Evolutionary conservation across 495 filamentous ascomycete genomes (phyloP).

Genomic region (Durotheca rogersii): DNA sequence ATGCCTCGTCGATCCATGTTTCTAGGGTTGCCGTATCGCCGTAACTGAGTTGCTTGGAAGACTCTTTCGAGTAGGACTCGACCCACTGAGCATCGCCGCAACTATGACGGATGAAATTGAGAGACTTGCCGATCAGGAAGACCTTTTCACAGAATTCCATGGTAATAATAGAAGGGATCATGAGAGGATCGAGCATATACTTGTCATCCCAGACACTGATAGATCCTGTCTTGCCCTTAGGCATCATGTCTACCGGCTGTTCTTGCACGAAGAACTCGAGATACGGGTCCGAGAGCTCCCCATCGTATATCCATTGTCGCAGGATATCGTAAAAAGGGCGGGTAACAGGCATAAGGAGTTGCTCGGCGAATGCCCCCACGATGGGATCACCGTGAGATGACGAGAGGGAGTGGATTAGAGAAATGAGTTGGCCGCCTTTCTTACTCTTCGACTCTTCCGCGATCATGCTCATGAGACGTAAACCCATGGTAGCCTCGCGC

Average conservation of each 20-base stretch:
- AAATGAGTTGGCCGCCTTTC: slow-evolving; percentile 92
- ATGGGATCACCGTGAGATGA: slow-evolving; percentile 94
- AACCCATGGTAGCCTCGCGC: slow-evolving; percentile 91
- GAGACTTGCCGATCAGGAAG: slow-evolving; percentile 93
- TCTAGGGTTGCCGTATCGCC: slow-evolving; percentile 92
- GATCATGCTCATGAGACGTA: slow-evolving; percentile 91
- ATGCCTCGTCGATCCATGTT: slow-evolving; percentile 91
- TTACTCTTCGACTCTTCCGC: slow-evolving; percentile 83
- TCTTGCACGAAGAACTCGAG: slow-evolving; percentile 94
- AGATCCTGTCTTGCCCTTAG: slow-evolving; percentile 59
- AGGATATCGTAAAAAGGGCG: slow-evolving; percentile 96
- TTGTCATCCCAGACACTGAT: slow-evolving; percentile 98
- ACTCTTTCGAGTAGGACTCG: slow-evolving; percentile 89
- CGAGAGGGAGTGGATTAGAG: slow-evolving; percentile 88
- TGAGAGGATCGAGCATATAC: slow-evolving; percentile 78
- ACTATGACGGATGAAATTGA: slow-evolving; percentile 96
- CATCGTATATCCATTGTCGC: slow-evolving; percentile 96
- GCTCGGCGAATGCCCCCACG: slow-evolving; percentile 90
- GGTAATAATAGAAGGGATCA: slow-evolving; percentile 91
- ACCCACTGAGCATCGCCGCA: slow-evolving; percentile 96
- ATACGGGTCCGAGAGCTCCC: slow-evolving; percentile 94
- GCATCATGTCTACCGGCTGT: slow-evolving; percentile 54
- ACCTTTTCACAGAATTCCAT: slow-evolving; percentile 92
- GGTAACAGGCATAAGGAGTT: slow-evolving; percentile 87
- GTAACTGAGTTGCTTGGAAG: slow-evolving; percentile 89